Evolutionary conservation across 2,329 filamentous ascomycete genomes (phyloP), one percentile per base, ranked within the genome.

Genomic region (Periconia digitata): DNA sequence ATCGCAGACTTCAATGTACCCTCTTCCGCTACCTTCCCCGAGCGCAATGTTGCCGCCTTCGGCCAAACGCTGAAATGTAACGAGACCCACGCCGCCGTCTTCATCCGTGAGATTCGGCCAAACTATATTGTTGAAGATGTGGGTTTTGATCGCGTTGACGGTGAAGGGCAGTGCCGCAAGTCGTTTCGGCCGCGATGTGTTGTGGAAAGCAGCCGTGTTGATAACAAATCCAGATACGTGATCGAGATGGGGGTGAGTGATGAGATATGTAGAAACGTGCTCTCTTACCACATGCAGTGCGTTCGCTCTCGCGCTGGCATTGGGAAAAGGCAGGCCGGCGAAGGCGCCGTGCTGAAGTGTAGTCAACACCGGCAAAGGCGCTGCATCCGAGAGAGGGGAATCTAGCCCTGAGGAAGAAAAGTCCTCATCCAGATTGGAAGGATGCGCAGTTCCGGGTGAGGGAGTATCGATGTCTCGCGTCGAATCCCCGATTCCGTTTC

Each of bases 31-130:
- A 1, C 90, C 90, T 53, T 90, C 86, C 2, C 91, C 92, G 6
- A 96, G 77, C 21, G 89, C 86, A 2, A 88, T 85, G 50, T 92
- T 94, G 3, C 92, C 92, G 10, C 92, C 92, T 66, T 96, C 92
- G 5, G 90, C 86, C 8, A 99, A 78, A 15, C 94, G 84, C 68
- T 91, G 86, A 60, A 95, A 97, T 0, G 90, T 96, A 27, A 99
- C 85, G 22, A 99, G 80, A 0, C 94, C 94, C 3, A 92, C 92
- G 20, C 94, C 94, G 27, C 92, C 91, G 68, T 96, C 94, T 73
- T 99, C 94, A 64, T 99, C 92, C 0, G 90, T 95, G 34, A 99
- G 75, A 59, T 99, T 99, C 0, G 94, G 94, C 94, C 94, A 99
- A 45, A 97, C 95, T 49, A 96, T 77, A 64, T 96, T 95, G 72